Conservation (phyloP, 257 asterid species). For the Cruciata laevipes region DNA sequence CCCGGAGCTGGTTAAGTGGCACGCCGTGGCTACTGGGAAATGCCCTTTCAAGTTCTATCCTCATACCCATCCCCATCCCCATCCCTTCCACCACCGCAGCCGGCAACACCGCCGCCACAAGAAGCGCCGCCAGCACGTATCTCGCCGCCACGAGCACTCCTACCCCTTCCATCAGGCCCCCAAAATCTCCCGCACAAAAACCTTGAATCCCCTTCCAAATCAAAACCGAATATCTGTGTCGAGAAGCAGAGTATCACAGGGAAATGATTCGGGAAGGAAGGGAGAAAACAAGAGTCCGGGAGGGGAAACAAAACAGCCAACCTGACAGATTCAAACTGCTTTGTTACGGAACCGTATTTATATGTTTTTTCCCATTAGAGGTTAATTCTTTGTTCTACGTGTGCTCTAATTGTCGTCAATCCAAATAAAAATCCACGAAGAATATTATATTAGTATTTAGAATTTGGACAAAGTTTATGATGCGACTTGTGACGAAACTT, state of each 20-base stretch:
- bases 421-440: not conserved
- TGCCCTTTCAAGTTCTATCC: slow-evolving; percentile 61
- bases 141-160: slow-evolving; percentile 28
- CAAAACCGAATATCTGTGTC: not conserved
- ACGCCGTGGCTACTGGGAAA: slow-evolving; percentile 52
- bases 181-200: not conserved
- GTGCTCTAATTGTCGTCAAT: not conserved
- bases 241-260: not conserved
- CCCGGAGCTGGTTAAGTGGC: slow-evolving; percentile 66
- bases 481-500: not conserved
- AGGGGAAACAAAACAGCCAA: slow-evolving; percentile 8
- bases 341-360: slow-evolving; percentile 19
- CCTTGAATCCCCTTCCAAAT: not conserved
- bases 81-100: slow-evolving; percentile 35
- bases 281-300: slow-evolving; percentile 17
- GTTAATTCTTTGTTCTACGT: not conserved
- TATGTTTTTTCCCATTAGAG: not conserved
- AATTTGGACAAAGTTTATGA: not conserved
- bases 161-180: slow-evolving; percentile 6
- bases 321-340: slow-evolving; percentile 26
- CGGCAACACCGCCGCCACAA: slow-evolving; percentile 26
- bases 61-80: slow-evolving; percentile 31
- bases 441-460: not conserved
- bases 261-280: not conserved
- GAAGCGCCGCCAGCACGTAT: slow-evolving; percentile 18